These are phyloP conservation scores for Colletotrichum graminicola DNA, from an alignment of 2,329 filamentous ascomycete genomes.

Conservation along the genomic window DNA sequence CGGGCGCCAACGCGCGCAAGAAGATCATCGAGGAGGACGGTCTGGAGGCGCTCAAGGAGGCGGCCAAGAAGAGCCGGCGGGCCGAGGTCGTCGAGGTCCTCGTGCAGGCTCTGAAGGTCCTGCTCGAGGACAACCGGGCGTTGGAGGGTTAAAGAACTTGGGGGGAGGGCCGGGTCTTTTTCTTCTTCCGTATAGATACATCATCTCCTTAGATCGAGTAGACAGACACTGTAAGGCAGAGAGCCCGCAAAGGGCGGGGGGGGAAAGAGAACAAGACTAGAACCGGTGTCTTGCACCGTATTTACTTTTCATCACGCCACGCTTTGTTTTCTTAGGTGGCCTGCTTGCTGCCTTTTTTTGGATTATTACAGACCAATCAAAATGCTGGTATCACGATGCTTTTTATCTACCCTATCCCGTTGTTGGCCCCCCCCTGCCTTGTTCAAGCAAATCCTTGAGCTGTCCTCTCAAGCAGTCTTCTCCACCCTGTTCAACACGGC, in stretches of 20 bases:
- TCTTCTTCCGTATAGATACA: conserved; percentile 16
- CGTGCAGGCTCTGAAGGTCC: conserved; percentile 78
- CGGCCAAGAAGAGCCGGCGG: conserved; percentile 76
- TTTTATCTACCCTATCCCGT: conserved; percentile 6
- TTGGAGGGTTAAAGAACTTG: conserved; percentile 34
- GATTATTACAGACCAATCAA: conserved; percentile 3
- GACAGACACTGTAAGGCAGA: conserved; percentile 11
- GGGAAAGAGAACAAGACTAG: conserved; percentile 1
- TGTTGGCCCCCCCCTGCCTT: not conserved
- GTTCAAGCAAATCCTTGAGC: not conserved
- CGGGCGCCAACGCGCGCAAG: conserved; percentile 70
- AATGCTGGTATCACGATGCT: conserved; percentile 32
- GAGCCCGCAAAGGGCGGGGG: not conserved
- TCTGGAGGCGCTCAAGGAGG: conserved; percentile 75
- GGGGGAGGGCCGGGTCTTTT: not conserved
- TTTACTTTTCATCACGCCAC: not conserved
- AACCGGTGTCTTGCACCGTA: not conserved
- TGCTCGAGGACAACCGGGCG: conserved; percentile 60
- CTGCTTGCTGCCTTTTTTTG: not conserved
- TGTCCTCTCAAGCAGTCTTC: conserved; percentile 39
- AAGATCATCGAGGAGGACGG: conserved; percentile 73
- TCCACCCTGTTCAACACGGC: conserved; percentile 72
- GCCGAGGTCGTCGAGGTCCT: conserved; percentile 78
- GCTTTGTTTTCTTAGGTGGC: not conserved
- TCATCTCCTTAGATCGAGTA: conserved; percentile 24